phyloP scores from a whole-genome alignment of 768 basidiomycete species.

The Coprinopsis cinerea region DNA sequence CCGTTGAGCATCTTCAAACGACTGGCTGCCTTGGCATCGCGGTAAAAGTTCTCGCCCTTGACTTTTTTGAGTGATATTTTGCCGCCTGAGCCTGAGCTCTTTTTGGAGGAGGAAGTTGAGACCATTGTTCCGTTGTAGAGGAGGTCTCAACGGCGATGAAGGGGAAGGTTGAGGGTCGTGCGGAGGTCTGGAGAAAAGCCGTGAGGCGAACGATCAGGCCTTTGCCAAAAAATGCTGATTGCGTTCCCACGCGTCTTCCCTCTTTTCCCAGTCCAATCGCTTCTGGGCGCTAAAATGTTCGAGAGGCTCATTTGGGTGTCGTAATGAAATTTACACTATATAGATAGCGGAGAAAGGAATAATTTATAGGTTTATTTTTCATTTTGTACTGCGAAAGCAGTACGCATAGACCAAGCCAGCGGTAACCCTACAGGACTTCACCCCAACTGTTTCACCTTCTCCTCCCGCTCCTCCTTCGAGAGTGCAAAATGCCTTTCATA shows the following conservation, averaged over 20 bases:
- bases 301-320: too few relatives aligned
- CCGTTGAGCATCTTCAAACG: slow-evolving; percentile 90
- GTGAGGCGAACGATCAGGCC: neutral
- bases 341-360: too few relatives aligned
- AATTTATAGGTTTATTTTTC: too few relatives aligned
- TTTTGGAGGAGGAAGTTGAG: neutral
- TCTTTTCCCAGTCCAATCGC: too few relatives aligned
- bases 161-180: neutral
- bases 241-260: neutral
- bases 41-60: slow-evolving; percentile 98
- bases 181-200: neutral
- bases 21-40: slow-evolving; percentile 84
- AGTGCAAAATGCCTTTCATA: neutral
- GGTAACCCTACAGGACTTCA: too few relatives aligned
- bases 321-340: too few relatives aligned
- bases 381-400: too few relatives aligned
- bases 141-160: neutral
- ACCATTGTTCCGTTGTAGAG: neutral
- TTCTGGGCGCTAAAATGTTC: too few relatives aligned
- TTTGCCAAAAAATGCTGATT: neutral
- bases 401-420: too few relatives aligned
- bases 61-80: slow-evolving; percentile 57
- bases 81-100: slow-evolving; percentile 31
- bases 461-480: neutral
- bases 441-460: too few relatives aligned